phyloP scores from a whole-genome alignment of 116 monocot genomes.

The Trichopus zeylanicus region DNA sequence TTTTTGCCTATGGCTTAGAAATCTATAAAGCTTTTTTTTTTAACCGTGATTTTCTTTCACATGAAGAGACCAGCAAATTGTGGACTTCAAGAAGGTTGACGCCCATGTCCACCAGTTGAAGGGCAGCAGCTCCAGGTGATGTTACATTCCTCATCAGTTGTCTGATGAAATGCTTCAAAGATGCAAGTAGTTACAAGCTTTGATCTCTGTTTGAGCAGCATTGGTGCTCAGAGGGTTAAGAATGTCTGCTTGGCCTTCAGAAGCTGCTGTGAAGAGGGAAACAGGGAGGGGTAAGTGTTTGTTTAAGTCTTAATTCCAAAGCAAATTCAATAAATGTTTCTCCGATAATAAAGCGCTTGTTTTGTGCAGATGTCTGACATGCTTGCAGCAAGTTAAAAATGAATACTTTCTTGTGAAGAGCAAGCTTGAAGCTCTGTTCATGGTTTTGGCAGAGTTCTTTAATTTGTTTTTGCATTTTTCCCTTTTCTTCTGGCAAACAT shows the following conservation, averaged over 20 bases:
- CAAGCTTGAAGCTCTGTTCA: slow-evolving; percentile 45
- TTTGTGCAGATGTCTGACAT: slow-evolving; percentile 39
- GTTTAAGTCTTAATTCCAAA: background rate
- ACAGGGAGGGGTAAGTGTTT: slow-evolving; percentile 40
- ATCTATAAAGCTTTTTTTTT: background rate
- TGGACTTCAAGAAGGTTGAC: slow-evolving; percentile 25
- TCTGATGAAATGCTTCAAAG: background rate
- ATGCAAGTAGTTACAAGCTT: background rate
- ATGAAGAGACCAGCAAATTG: slow-evolving; percentile 12
- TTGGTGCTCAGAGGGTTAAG: slow-evolving; percentile 59
- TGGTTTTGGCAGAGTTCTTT: slow-evolving; percentile 18
- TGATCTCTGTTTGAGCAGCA: slow-evolving; percentile 19
- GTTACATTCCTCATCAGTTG: background rate
- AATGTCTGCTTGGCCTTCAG: slow-evolving; percentile 49
- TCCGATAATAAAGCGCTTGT: background rate
- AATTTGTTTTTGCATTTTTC: background rate
- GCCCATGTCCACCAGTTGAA: slow-evolving; percentile 33
- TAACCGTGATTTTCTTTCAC: background rate
- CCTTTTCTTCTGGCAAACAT: background rate
- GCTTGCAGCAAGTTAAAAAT: slow-evolving; percentile 46
- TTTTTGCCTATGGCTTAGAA: background rate
- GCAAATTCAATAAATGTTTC: background rate
- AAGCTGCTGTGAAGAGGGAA: slow-evolving; percentile 24
- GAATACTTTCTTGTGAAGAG: slow-evolving; percentile 41
- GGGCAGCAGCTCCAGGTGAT: slow-evolving; percentile 32